Conservation (phyloP, 495 filamentous ascomycete genomes). For the Aspergillus steynii region DNA sequence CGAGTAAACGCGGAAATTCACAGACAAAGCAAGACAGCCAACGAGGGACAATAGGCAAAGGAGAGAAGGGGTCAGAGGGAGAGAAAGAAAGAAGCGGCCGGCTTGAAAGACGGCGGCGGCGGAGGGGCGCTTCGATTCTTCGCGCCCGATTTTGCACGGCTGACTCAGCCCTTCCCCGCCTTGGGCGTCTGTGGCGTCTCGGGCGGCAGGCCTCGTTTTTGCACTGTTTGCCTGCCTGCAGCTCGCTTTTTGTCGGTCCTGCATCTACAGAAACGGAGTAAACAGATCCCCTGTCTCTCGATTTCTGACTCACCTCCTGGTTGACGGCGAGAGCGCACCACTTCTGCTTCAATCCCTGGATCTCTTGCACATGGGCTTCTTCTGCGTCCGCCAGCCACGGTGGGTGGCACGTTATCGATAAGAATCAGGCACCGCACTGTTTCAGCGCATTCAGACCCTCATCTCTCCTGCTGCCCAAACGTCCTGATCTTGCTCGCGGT, state of each 20-base stretch:
- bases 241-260: constrained; percentile 1
- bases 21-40: constrained; percentile 28
- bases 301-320: not conserved
- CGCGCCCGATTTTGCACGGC: constrained; percentile 32
- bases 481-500: not conserved
- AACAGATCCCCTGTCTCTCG: not conserved
- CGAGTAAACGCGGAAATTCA: constrained; percentile 14
- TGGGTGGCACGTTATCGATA: constrained; percentile 37
- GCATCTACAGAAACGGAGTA: not conserved
- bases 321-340: not conserved
- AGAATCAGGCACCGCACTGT: constrained; percentile 26
- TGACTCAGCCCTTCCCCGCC: constrained; percentile 41
- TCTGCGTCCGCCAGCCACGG: not conserved
- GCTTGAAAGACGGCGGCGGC: constrained; percentile 10
- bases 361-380: not conserved
- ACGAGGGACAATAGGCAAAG: constrained; percentile 13
- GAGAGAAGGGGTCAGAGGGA: constrained; percentile 8
- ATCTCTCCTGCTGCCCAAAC: not conserved
- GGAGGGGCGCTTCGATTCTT: constrained; percentile 24
- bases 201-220: not conserved
- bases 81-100: constrained; percentile 15
- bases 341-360: not conserved
- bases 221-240: not conserved
- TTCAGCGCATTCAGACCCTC: not conserved
- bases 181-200: constrained; percentile 2